phyloP scores from a whole-genome alignment of 495 filamentous ascomycete species.

The Xylaria castorea region DNA sequence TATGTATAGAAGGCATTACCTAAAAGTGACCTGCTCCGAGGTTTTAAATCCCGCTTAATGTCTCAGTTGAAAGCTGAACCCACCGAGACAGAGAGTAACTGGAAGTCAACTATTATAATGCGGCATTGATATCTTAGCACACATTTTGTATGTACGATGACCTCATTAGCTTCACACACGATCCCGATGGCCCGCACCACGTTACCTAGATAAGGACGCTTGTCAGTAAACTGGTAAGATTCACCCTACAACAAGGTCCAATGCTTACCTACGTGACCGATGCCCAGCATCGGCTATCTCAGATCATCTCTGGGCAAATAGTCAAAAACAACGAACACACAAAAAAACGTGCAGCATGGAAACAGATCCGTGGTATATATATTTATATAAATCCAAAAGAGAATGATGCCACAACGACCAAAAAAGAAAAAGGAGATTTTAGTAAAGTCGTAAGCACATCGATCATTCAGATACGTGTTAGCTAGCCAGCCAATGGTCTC shows the following conservation, averaged over 20 bases:
- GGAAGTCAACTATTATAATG: background rate
- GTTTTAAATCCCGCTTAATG: background rate
- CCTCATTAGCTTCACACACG: background rate
- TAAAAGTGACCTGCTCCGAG: background rate
- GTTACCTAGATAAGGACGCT: background rate
- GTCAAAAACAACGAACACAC: background rate
- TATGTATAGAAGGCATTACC: background rate
- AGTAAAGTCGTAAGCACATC: slow-evolving; percentile 6
- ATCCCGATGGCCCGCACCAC: background rate
- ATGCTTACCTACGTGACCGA: background rate
- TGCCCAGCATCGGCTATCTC: slow-evolving; percentile 20
- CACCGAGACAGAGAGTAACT: too few relatives aligned
- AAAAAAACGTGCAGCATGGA: background rate
- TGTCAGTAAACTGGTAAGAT: background rate
- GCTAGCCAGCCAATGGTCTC: background rate
- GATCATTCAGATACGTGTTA: background rate
- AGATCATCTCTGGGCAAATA: background rate
- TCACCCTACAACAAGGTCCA: background rate
- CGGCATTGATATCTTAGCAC: background rate
- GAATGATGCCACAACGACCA: background rate
- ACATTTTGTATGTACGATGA: slow-evolving; percentile 12
- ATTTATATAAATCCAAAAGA: background rate
- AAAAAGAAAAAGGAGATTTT: background rate
- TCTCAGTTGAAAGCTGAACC: background rate
- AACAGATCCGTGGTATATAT: background rate